Evolutionary conservation across 441 rosid genomes (phyloP).

Genomic region (Gossypium aridum): DNA sequence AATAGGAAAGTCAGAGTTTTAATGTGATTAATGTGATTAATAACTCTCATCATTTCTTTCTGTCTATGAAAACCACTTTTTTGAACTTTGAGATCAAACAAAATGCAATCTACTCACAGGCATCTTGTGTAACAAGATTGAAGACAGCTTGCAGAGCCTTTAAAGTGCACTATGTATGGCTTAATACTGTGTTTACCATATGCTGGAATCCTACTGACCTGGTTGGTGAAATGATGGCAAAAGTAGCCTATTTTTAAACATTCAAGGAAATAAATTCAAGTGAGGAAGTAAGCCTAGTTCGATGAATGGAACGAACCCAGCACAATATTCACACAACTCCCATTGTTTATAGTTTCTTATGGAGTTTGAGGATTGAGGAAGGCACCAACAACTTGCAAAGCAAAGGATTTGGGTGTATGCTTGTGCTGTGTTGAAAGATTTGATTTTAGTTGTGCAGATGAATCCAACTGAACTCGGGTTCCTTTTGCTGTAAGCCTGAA

Average conservation of each 20-base stretch:
- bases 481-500: not conserved
- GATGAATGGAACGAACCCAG: too few species aligned
- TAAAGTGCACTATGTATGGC: not conserved
- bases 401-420: too few species aligned
- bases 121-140: conserved; percentile 15
- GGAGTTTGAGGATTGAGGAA: too few species aligned
- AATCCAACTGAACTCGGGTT: not conserved
- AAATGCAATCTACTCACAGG: conserved; percentile 10
- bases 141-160: conserved; percentile 22
- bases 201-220: not conserved
- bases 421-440: too few species aligned
- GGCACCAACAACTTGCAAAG: too few species aligned
- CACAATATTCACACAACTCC: too few species aligned
- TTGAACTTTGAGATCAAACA: conserved; percentile 5
- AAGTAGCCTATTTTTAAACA: not conserved
- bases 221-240: not conserved
- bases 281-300: not conserved
- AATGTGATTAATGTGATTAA: not conserved
- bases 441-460: not conserved
- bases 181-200: not conserved
- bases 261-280: not conserved
- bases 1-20: not conserved
- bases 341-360: too few species aligned
- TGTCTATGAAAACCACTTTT: conserved; percentile 10
- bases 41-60: not conserved